Conservation (phyloP, 208 protist genomes). For the Herpetomonas muscarum region DNA sequence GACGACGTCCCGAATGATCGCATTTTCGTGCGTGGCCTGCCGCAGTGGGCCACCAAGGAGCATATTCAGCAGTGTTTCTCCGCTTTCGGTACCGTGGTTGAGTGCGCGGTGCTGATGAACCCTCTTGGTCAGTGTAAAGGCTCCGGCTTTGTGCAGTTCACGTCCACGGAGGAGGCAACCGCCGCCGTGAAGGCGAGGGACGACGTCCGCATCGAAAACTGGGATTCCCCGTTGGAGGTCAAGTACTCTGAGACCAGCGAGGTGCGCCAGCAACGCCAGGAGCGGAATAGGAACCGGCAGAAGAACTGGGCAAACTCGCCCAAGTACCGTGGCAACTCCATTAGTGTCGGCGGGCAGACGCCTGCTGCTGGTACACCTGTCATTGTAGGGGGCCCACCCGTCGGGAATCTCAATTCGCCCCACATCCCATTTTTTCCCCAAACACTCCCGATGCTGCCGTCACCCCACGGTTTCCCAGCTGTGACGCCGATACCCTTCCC, state of each 20-base stretch:
- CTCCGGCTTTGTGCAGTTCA: slow-evolving; percentile 87
- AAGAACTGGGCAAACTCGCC: slow-evolving; percentile 64
- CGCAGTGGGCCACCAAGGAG: slow-evolving; percentile 85
- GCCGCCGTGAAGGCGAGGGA: slow-evolving; percentile 49
- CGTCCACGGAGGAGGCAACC: slow-evolving; percentile 59
- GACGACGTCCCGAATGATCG: slow-evolving; percentile 84
- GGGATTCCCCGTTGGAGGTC: slow-evolving; percentile 63
- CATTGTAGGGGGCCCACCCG: not conserved
- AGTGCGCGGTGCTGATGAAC: slow-evolving; percentile 82
- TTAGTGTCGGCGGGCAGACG: not conserved
- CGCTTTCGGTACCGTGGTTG: slow-evolving; percentile 55
- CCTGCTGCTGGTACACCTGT: not conserved
- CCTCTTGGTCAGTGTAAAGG: slow-evolving; percentile 89
- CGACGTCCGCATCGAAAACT: slow-evolving; percentile 68
- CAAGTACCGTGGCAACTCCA: slow-evolving; percentile 44
- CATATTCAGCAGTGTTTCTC: slow-evolving; percentile 70
- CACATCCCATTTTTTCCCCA: not conserved
- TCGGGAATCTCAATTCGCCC: not conserved
- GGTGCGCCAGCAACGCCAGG: slow-evolving; percentile 81
- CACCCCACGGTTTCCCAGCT: slow-evolving; percentile 38
- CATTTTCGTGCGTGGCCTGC: slow-evolving; percentile 82
- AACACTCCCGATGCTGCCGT: slow-evolving; percentile 23
- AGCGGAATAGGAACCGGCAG: slow-evolving; percentile 82
- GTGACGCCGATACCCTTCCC: slow-evolving; percentile 19
- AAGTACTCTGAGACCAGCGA: slow-evolving; percentile 84